Base-by-base conservation (phyloP, 2,329 filamentous ascomycete species). In the Apiospora kogelbergensis region DNA sequence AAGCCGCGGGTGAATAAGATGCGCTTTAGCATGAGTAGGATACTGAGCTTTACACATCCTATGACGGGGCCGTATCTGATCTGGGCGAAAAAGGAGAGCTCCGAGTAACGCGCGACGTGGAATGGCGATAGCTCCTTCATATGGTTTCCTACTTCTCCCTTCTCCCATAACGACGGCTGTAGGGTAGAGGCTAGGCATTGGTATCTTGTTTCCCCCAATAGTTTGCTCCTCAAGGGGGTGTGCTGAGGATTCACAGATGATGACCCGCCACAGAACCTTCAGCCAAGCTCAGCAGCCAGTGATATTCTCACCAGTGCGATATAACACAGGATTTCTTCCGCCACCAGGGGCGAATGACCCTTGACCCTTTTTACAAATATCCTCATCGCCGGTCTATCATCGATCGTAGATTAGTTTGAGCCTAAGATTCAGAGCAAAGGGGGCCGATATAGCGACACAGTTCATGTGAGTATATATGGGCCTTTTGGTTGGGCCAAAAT, bases 121-220 rank as follows among this genome's bases (percentile, higher is more conserved):
- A 71, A 72, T 13, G 71, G 68, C 63, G 71, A 78, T 1, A 82
- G 80, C 20, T 37, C 48, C 48, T 57, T 57, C 17, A 11, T 20
- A 33, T 64, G 37, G 37, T 64, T 37, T 17, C 63, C 37, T 41
- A 26, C 33, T 40, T n/a, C 63, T 42, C 63, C 63, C 33, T 40
- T n/a, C 63, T 42, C 63, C 63, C 26, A 57, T 57, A 17, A 33
- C 17, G 17, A 57, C 48, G 48, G 48, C 48, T 57, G 48, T 26
- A 6, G 5, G 9, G 20, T 2, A 57, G 26, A 10, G 48, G 17
- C 17, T 33, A 15, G 2, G 15, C 2, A 33, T 57, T 15, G 33
- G 13, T 33, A 33, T 20, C 20, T 20, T 7, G 24, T 30, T 7
- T 1, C 9, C n/a, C n/a, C n/a, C n/a, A n/a, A 26, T 9, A 20